A percentile compares a stretch with the other conserved stretches of the same genome.
Evolutionary conservation across 2,329 filamentous ascomycete species (phyloP).

Genomic region (Ceratocystis lukuohia): DNA sequence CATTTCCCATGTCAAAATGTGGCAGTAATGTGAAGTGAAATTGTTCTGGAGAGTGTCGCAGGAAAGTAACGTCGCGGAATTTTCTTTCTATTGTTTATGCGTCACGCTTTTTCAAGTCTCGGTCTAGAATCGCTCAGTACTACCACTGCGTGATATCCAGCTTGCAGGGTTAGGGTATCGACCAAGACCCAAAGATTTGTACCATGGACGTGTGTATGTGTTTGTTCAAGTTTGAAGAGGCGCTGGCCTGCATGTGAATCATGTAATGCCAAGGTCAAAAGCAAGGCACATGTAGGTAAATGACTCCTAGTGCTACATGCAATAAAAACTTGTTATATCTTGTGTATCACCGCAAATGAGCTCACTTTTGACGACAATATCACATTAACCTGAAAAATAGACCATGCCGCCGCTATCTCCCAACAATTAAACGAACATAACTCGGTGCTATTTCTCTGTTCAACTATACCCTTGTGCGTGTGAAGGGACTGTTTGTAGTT

Average conservation of each 20-base stretch:
- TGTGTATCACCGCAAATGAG: neutral
- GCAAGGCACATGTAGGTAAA: slow-evolving; percentile 1
- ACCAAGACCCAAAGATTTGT: neutral
- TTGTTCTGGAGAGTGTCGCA: neutral
- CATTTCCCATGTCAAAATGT: neutral
- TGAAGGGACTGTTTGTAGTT: too few species aligned
- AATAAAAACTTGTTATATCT: neutral
- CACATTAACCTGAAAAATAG: neutral
- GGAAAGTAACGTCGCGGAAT: neutral
- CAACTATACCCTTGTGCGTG: too few species aligned
- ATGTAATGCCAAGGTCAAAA: neutral
- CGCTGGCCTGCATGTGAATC: neutral
- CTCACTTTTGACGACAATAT: neutral
- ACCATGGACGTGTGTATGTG: neutral
- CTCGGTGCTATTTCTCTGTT: too few species aligned
- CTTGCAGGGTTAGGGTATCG: neutral
- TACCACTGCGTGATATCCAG: neutral
- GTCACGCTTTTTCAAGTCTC: neutral
- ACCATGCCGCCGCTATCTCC: too few species aligned
- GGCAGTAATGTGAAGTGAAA: neutral
- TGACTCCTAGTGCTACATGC: neutral
- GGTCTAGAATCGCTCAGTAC: neutral
- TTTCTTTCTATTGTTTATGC: neutral
- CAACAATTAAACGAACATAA: too few species aligned
- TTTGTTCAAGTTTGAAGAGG: neutral